Evolutionary conservation across 768 basidiomycete genomes (phyloP), one percentile per base, ranked within the genome.

Genomic region (Hortiboletus campestris): DNA sequence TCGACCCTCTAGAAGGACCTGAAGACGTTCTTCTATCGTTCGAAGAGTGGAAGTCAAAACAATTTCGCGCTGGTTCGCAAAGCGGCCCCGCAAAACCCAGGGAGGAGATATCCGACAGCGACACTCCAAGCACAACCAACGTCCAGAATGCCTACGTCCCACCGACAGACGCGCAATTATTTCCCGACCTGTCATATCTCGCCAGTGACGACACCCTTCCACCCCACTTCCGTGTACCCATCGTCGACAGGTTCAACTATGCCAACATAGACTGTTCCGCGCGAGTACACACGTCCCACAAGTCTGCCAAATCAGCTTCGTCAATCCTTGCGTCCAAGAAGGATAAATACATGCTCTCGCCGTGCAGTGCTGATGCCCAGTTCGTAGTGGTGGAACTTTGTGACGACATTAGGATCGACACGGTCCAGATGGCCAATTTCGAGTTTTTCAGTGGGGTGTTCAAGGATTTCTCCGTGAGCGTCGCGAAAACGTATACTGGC

Each of bases 401-500:
- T 75, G 96, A 98, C 61, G 97, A 98, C 69, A 94, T 99, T 59
- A 78, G 92, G 43, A 94, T 98, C 64, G 96, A 98, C 69, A 96
- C 94, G 0, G 86, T 98, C 43, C 94, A 98, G 69, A 76, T 99
- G 17, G 95, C 94, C 55, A 96, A 98, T 67, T 97, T 91, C 67
- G 96, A 99, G 75, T 98, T 98, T 76, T 99, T 98, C 74, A 92
- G 89, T 60, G 94, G 95, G 2, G 90, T 97, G 14, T 95, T 98
- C 77, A 89, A 90, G 72, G 92, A 96, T 53, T 89, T 98, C 58
- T 81, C 81, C 6, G 86, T 98, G 45, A 90, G 88, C 69, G 93
- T 84, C 9, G 85, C 93, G 1, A 97, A 95, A 61, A 91, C 86
- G 10, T 89, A 89, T 60, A 80, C 81, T 9, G 80, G 78, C 19